These are phyloP conservation scores for Venturia nashicola DNA, from an alignment of 2,329 filamentous ascomycete genomes.

Conservation along the genomic window DNA sequence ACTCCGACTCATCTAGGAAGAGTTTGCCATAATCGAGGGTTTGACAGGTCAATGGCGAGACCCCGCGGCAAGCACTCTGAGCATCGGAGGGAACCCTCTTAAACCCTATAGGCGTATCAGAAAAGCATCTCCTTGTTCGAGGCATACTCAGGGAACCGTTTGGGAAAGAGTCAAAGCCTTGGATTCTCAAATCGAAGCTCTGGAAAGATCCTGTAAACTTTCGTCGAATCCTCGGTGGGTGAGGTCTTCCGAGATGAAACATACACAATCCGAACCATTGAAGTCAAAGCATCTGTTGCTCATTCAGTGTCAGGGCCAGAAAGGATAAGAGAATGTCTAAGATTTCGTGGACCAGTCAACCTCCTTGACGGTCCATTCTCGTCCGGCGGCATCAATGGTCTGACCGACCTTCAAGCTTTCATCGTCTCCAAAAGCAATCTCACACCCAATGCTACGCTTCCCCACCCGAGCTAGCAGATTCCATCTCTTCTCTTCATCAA, in stretches of 20 bases:
- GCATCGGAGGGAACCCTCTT: no score
- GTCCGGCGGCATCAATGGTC: background rate
- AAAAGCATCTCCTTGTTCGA: no score
- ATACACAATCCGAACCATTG: background rate
- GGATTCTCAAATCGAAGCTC: no score
- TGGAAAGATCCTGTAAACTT: no score
- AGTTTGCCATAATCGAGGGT: no score
- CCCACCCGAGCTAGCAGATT: background rate
- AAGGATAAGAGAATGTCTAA: background rate
- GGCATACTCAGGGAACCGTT: no score
- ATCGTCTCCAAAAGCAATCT: background rate
- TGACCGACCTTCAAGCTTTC: background rate
- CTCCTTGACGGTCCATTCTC: background rate
- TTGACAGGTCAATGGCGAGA: no score
- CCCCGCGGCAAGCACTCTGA: no score
- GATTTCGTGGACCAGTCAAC: background rate
- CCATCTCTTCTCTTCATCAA: background rate
- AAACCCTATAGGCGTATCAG: no score
- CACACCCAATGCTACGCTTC: background rate
- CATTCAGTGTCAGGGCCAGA: background rate
- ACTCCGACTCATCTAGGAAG: no score
- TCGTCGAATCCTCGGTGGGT: no score
- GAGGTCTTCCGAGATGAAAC: background rate
- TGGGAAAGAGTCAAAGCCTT: no score
- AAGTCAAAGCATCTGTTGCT: background rate